A percentile compares a stretch with the other conserved stretches of the same genome.
Conservation (phyloP, 164 flowering plant genomes). For the Berberis vulgaris region DNA sequence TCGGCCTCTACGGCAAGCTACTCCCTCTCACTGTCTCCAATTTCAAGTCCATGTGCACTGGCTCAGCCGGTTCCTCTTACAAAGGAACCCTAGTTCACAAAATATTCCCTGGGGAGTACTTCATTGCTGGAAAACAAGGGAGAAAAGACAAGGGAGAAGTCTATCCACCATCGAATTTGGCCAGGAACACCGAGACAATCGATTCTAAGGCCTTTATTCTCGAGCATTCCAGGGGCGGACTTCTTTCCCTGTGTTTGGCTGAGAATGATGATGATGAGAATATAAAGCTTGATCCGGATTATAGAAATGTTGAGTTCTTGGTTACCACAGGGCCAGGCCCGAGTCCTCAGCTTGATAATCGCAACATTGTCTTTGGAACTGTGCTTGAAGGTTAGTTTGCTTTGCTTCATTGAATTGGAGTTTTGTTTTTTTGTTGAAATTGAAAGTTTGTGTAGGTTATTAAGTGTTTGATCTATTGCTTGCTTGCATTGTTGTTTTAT, state of each 20-base stretch:
- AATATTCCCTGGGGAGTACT: conserved; percentile 76
- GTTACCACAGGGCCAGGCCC: conserved; percentile 97
- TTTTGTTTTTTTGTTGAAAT: background rate
- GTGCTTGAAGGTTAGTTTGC: conserved; percentile 75
- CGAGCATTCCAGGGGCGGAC: conserved; percentile 57
- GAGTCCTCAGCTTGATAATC: conserved; percentile 66
- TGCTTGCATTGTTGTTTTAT: background rate
- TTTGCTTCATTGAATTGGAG: background rate
- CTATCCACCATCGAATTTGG: conserved; percentile 34
- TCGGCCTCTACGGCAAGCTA: conserved; percentile 84
- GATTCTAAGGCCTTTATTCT: conserved; percentile 55
- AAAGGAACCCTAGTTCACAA: conserved; percentile 73
- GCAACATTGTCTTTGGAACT: conserved; percentile 80
- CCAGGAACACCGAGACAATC: conserved; percentile 58
- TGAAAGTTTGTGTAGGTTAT: background rate
- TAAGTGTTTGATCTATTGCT: background rate
- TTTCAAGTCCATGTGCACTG: conserved; percentile 72
- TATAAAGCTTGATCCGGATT: conserved; percentile 59
- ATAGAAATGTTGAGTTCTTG: conserved; percentile 91
- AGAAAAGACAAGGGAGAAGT: conserved; percentile 64
- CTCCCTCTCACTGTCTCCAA: conserved; percentile 79
- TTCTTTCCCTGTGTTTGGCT: conserved; percentile 67
- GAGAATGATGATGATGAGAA: conserved; percentile 91
- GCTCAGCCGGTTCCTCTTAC: conserved; percentile 47
- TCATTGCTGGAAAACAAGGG: conserved; percentile 80